Percentiles rank a stretch among this genome's conserved stretches.
Conservation (phyloP, 768 basidiomycete genomes). For the Cyclocybe cylindracea region DNA sequence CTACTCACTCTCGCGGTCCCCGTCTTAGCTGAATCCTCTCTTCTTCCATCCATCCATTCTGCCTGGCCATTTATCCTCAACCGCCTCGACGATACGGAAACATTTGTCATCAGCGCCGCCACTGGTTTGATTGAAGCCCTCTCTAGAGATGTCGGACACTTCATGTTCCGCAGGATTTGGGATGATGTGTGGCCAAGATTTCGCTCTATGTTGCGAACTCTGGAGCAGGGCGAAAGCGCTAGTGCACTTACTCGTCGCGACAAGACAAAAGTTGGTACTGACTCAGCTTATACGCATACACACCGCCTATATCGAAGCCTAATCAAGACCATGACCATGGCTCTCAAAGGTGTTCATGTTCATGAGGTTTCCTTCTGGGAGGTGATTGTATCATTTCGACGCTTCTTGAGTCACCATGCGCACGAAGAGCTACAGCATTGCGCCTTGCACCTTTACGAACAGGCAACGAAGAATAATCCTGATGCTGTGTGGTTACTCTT, state of each 20-base stretch:
- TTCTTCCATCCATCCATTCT: conserved; percentile 83
- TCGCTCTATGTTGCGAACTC: conserved; percentile 52
- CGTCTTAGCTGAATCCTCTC: conserved; percentile 67
- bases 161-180: conserved; percentile 85
- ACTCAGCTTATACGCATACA: conserved; percentile 77
- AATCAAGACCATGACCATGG: conserved; percentile 69
- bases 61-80: conserved; percentile 96
- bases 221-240: conserved; percentile 63
- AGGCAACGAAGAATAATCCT: conserved; percentile 60
- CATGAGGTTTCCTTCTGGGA: conserved; percentile 82
- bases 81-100: conserved; percentile 70
- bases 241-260: conserved; percentile 68
- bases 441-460: conserved; percentile 66
- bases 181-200: conserved; percentile 95
- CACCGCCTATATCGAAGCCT: conserved; percentile 81
- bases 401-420: conserved; percentile 67
- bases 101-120: conserved; percentile 80
- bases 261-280: conserved; percentile 52
- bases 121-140: conserved; percentile 74
- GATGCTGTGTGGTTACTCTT: conserved; percentile 89
- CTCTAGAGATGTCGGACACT: conserved; percentile 70
- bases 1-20: conserved; percentile 76
- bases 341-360: conserved; percentile 65
- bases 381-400: conserved; percentile 69
- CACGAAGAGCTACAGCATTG: conserved; percentile 75